phyloP scores from a whole-genome alignment of 495 filamentous ascomycete species.

The Talaromyces adpressus region DNA sequence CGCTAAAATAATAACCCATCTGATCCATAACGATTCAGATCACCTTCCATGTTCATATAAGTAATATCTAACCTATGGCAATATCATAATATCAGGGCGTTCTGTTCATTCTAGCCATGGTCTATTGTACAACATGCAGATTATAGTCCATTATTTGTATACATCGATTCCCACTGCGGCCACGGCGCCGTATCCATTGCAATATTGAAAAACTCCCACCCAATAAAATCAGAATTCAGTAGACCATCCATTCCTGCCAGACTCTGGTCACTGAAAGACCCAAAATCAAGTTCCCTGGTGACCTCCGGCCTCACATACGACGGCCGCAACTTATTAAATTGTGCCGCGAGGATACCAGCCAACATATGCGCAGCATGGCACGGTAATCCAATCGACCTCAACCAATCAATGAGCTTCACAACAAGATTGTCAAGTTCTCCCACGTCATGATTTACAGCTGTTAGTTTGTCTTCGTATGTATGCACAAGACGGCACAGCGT shows the following conservation, averaged over 20 bases:
- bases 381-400: conserved; percentile 35
- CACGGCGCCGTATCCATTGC: conserved; percentile 2
- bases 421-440: conserved; percentile 26
- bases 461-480: conserved; percentile 28
- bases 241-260: not conserved
- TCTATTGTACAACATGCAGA: too few relatives aligned
- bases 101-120: too few relatives aligned
- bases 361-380: conserved; percentile 39
- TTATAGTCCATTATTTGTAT: not conserved
- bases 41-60: too few relatives aligned
- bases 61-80: too few relatives aligned
- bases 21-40: too few relatives aligned
- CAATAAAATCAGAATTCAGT: not conserved
- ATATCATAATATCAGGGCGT: too few relatives aligned
- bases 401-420: conserved; percentile 29
- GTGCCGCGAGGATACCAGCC: conserved; percentile 22
- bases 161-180: conserved; percentile 4
- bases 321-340: conserved; percentile 3
- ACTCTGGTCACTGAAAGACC: not conserved
- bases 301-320: not conserved
- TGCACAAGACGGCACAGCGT: conserved; percentile 32
- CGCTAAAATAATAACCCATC: too few relatives aligned
- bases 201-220: conserved; percentile 5
- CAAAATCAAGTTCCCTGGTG: not conserved
- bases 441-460: conserved; percentile 17